Conservation (phyloP, 805 yeast species). For the Saccharomyces kudriavzevii region DNA sequence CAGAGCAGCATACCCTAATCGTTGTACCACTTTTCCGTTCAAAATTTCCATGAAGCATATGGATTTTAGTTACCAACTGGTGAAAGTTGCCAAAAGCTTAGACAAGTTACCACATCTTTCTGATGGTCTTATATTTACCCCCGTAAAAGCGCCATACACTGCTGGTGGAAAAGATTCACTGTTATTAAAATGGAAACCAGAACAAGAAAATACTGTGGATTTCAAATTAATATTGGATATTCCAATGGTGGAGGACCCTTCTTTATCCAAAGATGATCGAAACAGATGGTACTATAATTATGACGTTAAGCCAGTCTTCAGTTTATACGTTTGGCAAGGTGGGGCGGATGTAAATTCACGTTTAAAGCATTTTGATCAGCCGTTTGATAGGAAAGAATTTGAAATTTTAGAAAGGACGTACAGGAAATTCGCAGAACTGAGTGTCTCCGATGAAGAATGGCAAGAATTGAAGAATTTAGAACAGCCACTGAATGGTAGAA, state of each 20-base stretch:
- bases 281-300: constrained; percentile 70
- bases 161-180: constrained; percentile 78
- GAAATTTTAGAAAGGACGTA: constrained; percentile 39
- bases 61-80: constrained; percentile 73
- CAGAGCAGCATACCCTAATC: constrained; percentile 62
- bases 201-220: constrained; percentile 89
- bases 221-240: constrained; percentile 53
- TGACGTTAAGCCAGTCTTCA: constrained; percentile 66
- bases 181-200: constrained; percentile 93
- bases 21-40: constrained; percentile 72
- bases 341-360: constrained; percentile 31
- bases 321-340: constrained; percentile 75
- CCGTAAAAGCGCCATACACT: constrained; percentile 77
- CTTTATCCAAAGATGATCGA: constrained; percentile 46
- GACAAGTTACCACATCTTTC: constrained; percentile 75
- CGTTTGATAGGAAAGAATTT: constrained; percentile 27
- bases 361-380: constrained; percentile 24
- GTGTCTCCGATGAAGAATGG: constrained; percentile 71
- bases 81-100: constrained; percentile 63
- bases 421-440: constrained; percentile 57
- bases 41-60: constrained; percentile 79
- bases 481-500: constrained; percentile 82
- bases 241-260: constrained; percentile 28
- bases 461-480: constrained; percentile 53
- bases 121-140: constrained; percentile 91